Evolutionary conservation across 176 grass and related monocot species (phyloP).

Genomic region (Carex kokanica): DNA sequence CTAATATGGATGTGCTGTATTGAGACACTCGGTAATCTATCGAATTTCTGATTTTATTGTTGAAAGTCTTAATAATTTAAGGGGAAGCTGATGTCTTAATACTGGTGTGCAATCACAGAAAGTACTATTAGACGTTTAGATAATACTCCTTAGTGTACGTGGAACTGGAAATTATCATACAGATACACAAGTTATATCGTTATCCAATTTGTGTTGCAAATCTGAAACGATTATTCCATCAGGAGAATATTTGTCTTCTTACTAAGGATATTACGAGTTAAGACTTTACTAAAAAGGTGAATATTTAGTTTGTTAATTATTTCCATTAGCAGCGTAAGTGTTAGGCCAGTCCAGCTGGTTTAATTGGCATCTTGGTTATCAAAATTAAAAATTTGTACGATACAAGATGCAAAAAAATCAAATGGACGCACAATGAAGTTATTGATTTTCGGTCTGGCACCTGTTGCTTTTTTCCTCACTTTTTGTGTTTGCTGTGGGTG

Average conservation of each 20-base stretch:
- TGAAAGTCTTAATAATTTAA: not conserved
- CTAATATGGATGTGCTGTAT: not conserved
- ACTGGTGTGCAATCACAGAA: not conserved
- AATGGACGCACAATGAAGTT: not conserved
- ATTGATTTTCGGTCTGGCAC: not conserved
- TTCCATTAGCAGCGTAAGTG: not conserved
- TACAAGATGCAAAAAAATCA: not conserved
- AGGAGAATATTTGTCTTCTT: not conserved
- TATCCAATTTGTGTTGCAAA: not conserved
- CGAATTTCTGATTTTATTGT: not conserved
- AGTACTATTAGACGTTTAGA: not conserved
- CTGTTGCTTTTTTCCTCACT: not conserved
- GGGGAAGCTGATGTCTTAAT: not conserved
- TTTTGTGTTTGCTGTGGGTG: not conserved
- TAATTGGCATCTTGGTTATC: not conserved
- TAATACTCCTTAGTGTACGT: not conserved
- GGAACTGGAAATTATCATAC: not conserved
- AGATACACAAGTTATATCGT: not conserved
- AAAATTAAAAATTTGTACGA: not conserved
- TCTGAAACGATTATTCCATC: not conserved
- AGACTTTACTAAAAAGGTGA: not conserved
- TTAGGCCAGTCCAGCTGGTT: not conserved
- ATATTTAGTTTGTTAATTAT: not conserved
- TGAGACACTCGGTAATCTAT: not conserved
- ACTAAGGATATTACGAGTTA: not conserved